Conservation (phyloP, 306 rosid genomes). For the Pyrus communis region DNA sequence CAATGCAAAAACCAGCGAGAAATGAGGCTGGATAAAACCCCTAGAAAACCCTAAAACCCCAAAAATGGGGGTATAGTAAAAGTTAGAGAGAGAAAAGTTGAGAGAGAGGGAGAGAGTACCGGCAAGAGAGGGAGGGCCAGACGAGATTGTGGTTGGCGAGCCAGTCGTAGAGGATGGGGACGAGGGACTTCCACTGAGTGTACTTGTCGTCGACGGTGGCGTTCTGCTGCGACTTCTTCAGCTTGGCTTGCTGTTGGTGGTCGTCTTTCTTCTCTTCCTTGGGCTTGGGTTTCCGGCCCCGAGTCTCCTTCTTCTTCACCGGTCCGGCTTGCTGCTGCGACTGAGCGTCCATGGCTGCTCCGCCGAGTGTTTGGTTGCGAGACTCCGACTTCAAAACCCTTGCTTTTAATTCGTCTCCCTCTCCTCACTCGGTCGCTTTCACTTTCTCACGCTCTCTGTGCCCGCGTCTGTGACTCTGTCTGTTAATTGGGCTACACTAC, state of each 20-base stretch:
- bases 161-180: conserved; percentile 93
- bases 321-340: conserved; percentile 10
- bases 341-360: conserved; percentile 46
- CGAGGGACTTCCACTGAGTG: conserved; percentile 80
- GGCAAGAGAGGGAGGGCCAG: conserved; percentile 96
- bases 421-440: not conserved
- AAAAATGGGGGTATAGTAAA: not conserved
- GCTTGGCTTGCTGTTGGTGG: conserved; percentile 23
- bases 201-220: conserved; percentile 72
- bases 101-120: conserved; percentile 26
- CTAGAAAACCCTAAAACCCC: conserved; percentile 3
- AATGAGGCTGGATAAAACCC: not conserved
- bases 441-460: not conserved
- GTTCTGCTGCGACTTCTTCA: conserved; percentile 44
- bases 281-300: conserved; percentile 82
- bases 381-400: not conserved
- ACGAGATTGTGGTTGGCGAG: conserved; percentile 90
- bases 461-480: not conserved
- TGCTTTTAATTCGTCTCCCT: not conserved
- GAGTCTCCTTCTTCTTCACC: conserved; percentile 76
- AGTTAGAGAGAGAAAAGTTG: not conserved
- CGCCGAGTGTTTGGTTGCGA: not conserved
- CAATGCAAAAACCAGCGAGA: not conserved
- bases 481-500: not conserved
- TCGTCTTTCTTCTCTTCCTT: conserved; percentile 73